Evolutionary conservation across 192 early-diverging fungal genomes (phyloP), one percentile per base, ranked within the genome.

Genomic region (Coemansia sp.): DNA sequence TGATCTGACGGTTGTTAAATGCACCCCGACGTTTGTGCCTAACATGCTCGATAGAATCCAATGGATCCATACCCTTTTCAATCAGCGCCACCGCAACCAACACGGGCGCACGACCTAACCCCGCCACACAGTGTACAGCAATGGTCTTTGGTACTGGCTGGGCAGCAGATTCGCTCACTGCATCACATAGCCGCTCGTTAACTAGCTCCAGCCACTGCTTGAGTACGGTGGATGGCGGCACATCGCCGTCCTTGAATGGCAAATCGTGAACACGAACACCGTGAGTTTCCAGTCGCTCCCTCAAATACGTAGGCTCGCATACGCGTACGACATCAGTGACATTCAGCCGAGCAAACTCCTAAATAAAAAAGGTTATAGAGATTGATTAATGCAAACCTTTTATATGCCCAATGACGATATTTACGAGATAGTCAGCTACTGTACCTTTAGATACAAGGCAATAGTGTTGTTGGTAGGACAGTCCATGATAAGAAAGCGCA

Each of bases 61-160:
- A 63, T 1, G 91, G 90, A 44, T 88, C 85, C 90, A 92, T 90
- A 15, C 92, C 92, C 38, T 86, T 81, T 62, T 94, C 93, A 63
- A 95, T 90, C 57, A 95, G 71, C 5, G 91, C 92, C 70, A 94
- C 81, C 0, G 92, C 91, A 10, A 93, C 96, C 11, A 99, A 84
- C 18, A 96, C 91, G 1, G 97, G 97, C 4, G 97, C 97, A 29
- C 97, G 91, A 7, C 96, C 96, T 7, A 98, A 87, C 31, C 96
- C 96, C 5, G 96, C 95, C 22, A 98, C 96, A 74, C 96, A 98
- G 72, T 98, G 96, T 6, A 97, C 90, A 2, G 94, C 95, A 66
- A 93, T 92, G 1, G 90, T 93, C 18, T 87, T 86, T 34, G 84
- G 80, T 31, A 84, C 83, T 0, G 74, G 55, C 8, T 64, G 66